Conservation (phyloP, 2,329 filamentous ascomycete species). For the Raffaelea albimanens region DNA sequence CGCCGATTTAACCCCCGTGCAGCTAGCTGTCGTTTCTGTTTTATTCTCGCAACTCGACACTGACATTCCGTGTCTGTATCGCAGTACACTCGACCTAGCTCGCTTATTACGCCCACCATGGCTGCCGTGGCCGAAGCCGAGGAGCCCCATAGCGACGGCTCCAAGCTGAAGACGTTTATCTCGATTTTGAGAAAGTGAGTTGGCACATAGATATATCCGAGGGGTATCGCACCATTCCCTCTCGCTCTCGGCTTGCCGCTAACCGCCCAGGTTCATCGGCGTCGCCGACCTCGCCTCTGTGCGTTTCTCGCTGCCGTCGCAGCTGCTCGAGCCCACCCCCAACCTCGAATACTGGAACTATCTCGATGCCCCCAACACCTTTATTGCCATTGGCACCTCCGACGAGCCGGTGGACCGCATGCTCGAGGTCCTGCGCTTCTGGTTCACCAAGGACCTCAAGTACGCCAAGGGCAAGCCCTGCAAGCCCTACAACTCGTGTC, state of each 20-base stretch:
- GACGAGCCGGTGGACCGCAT: constrained; percentile 88
- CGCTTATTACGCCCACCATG: constrained; percentile 9
- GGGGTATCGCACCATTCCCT: not conserved
- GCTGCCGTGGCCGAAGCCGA: constrained; percentile 25
- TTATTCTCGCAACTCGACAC: too few species aligned
- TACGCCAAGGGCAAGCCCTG: constrained; percentile 97
- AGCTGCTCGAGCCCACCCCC: constrained; percentile 89
- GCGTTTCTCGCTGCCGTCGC: constrained; percentile 89
- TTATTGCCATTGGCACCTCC: constrained; percentile 73
- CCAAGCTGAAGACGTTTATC: constrained; percentile 82
- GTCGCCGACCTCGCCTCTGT: constrained; percentile 92
- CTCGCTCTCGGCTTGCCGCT: not conserved
- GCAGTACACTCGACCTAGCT: too few species aligned
- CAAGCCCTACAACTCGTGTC: constrained; percentile 96
- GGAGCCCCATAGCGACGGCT: constrained; percentile 61
- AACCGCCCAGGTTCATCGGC: constrained; percentile 68
- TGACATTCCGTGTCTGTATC: too few species aligned
- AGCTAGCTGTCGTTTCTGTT: too few species aligned
- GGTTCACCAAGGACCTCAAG: constrained; percentile 99
- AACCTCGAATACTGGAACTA: constrained; percentile 99
- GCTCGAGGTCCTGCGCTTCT: constrained; percentile 89
- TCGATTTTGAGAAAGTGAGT: constrained; percentile 79
- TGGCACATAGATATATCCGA: too few species aligned
- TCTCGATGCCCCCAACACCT: constrained; percentile 87
- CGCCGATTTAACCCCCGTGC: too few species aligned